Base-by-base conservation (phyloP, 306 rosid genomes). In the Malus orientalis region DNA sequence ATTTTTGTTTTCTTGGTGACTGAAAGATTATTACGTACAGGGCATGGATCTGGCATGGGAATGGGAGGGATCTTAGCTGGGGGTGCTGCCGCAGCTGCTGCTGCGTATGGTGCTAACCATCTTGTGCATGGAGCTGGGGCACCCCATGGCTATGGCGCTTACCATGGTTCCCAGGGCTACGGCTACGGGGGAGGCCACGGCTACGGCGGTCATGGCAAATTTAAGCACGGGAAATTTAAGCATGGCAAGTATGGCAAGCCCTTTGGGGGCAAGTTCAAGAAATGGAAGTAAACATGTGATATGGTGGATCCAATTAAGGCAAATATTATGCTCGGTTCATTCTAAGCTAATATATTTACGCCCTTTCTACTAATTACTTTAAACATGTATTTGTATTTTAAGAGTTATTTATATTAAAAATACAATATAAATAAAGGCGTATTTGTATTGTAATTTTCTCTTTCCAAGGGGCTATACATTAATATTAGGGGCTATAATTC, bases 81-180 rank as follows among this genome's bases (percentile, higher is more conserved):
- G 15, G 97, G 93, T 67, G 91, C 89, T 13, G 95, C 87, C 0
- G 98, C 91, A 0, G 93, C 92, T 64, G 88, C 94, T 33, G 92
- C 93, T 60, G 88, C 97, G 25, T 89, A 78, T 4, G 98, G 98
- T 2, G 86, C 88, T 47, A 93, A 85, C 65, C 96, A 82, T 70
- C 81, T 89, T 64, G 8, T 84, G 13, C 92, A 92, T 16, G 92
- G 91, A 44, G 85, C 62, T 49, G 54, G 54, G 54, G 0, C 33
- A 25, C 19, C 54, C 19, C 54, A 49, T 64, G 62, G 14, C 14
- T 64, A 32, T 32, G 68, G 68, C 0, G 44, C 42, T 65, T 36
- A 53, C 64, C 68, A 30, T 16, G 67, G 42, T 38, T 38, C 9
- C 42, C 42, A 38, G 42, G 10, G 42, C 42, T 38, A 38, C 10